Evolutionary conservation across 176 grass and related monocot species (phyloP), one percentile per base, ranked within the genome.

Genomic region (Cenchrus americanus): DNA sequence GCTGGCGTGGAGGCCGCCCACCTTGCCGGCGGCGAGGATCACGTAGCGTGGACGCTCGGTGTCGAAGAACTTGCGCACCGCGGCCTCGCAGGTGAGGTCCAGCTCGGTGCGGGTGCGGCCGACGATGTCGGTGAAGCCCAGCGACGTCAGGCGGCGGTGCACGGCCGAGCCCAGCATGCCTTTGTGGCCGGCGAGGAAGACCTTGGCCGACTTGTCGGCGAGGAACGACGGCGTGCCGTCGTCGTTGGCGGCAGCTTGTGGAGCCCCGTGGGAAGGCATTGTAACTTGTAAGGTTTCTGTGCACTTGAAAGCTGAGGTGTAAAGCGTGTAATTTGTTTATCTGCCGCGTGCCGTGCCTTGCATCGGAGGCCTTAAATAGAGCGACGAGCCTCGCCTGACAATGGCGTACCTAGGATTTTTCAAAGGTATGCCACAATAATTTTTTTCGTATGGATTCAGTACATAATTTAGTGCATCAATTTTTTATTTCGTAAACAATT

Each of bases 1-100:
- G 76, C 82, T 91, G 8, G 92, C 88, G 62, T 81, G 85, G 80
- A 94, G 78, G 51, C 91, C 88, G 34, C 88, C 85, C 32, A 83
- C 87, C 85, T 88, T 93, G 59, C 73, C 88, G 0, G 88, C 92
- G 6, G 86, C 86, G 53, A 94, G 54, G 80, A 91, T 86, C 62
- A 88, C 86, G 70, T 91, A 94, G 2, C 75, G 74, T 3, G 89
- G 88, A 7, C 17, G 79, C 70, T 90, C 86, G 5, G 46, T 53
- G 18, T 65, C 83, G 70, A 94, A 94, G 86, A 90, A 94, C 32
- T 66, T 61, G 3, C 83, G 79, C 49, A 91, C 89, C 12, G 76
- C 86, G 26, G 75, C 7, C 70, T 86, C 88, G 68, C 65, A 71
- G 19, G 86, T 78, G 4, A 94, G 80, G 75, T 94, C 92, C 2